Evolutionary conservation across 768 basidiomycete genomes (phyloP).

Genomic region (Mycena indigotica): DNA sequence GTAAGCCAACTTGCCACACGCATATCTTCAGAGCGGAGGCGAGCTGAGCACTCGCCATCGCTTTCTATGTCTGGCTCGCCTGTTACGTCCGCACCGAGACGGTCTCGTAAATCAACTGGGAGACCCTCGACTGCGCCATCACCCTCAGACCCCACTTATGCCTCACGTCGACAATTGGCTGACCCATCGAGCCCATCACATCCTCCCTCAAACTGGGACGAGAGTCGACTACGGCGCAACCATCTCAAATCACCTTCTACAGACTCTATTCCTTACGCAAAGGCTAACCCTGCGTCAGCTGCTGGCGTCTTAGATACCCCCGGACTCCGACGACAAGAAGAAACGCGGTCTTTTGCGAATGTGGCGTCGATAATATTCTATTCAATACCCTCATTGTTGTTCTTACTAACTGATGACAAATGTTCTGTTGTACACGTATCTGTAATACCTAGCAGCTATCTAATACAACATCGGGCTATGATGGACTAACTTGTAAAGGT

Average conservation of each 20-base stretch:
- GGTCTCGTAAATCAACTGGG: conserved; percentile 27
- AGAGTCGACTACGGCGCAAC: conserved; percentile 28
- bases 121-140: conserved; percentile 56
- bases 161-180: conserved; percentile 29
- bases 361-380: conserved; percentile 37
- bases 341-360: conserved; percentile 48
- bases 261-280: conserved; percentile 50
- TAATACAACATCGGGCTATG: conserved; percentile 24
- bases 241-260: conserved; percentile 58
- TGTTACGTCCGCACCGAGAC: conserved; percentile 7
- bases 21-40: conserved; percentile 33
- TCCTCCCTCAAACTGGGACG: conserved; percentile 30
- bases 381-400: neutral
- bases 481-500: conserved; percentile 39
- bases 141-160: conserved; percentile 29
- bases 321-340: conserved; percentile 44
- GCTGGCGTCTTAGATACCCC: conserved; percentile 31
- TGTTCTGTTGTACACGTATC: conserved; percentile 8
- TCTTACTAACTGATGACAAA: neutral
- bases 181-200: conserved; percentile 24
- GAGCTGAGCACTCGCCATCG: conserved; percentile 20
- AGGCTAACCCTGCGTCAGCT: conserved; percentile 20
- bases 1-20: conserved; percentile 62
- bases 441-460: neutral
- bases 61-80: conserved; percentile 14